Evolutionary conservation across 2,329 filamentous ascomycete species (phyloP).

Genomic region (Colletotrichum orbiculare): DNA sequence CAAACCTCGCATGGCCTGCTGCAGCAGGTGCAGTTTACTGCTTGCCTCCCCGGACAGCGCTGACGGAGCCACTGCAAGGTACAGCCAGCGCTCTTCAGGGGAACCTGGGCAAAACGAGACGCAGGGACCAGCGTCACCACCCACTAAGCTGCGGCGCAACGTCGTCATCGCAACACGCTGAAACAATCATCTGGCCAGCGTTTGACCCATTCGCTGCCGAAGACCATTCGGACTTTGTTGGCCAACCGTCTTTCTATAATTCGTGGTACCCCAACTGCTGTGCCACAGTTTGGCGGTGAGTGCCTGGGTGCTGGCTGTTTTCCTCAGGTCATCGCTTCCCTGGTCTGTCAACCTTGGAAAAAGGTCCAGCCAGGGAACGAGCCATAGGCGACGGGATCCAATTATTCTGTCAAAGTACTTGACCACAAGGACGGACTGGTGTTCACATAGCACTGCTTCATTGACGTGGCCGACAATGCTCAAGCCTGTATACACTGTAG

Average conservation of each 20-base stretch:
- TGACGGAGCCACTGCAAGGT: neutral
- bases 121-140: conserved; percentile 22
- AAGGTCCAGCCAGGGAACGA: too few species aligned
- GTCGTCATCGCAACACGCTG: conserved; percentile 32
- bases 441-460: too few species aligned
- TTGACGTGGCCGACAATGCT: too few species aligned
- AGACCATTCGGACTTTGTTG: neutral
- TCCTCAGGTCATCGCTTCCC: too few species aligned
- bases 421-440: too few species aligned
- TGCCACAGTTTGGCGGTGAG: neutral
- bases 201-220: conserved; percentile 28
- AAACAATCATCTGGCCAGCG: conserved; percentile 33
- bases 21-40: neutral
- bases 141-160: conserved; percentile 11
- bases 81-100: conserved; percentile 6
- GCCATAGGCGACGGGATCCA: too few species aligned
- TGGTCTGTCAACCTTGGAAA: too few species aligned
- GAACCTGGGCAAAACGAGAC: conserved; percentile 15
- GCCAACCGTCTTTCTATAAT: conserved; percentile 6
- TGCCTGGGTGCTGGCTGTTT: too few species aligned
- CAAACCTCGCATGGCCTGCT: neutral
- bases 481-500: too few species aligned
- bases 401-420: too few species aligned
- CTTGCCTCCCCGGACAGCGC: neutral
- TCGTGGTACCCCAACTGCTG: neutral